Evolutionary conservation across 768 basidiomycete species (phyloP).

Genomic region (Psilocybe cyanescens): DNA sequence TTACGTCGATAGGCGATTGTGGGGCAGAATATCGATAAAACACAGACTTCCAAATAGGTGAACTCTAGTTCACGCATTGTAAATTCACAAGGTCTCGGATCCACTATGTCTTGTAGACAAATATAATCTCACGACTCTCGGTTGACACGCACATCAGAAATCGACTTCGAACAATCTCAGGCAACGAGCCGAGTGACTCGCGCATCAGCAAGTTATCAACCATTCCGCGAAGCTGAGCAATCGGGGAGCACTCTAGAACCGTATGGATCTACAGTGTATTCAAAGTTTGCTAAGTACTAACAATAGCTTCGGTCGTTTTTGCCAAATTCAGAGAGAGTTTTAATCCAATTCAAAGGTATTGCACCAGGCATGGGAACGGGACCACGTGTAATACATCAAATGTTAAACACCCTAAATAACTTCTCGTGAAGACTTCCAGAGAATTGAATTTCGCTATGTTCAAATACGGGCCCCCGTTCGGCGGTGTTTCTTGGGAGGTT

Average conservation of each 20-base stretch:
- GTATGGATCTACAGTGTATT: neutral
- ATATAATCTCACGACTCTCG: neutral
- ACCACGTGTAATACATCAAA: neutral
- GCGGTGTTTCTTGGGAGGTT: no score
- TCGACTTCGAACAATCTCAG: neutral
- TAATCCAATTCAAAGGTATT: neutral
- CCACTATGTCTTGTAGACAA: neutral
- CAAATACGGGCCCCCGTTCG: no score
- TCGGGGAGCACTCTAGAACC: neutral
- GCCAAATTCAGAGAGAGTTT: neutral
- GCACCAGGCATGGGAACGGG: neutral
- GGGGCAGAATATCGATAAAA: constrained; percentile 78
- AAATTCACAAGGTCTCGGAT: neutral
- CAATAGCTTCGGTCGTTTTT: neutral
- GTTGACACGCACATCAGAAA: neutral
- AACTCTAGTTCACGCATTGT: neutral
- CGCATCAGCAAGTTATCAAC: neutral
- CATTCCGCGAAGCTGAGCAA: constrained; percentile 5
- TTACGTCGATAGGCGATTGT: constrained; percentile 78
- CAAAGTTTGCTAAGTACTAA: neutral
- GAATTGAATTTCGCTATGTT: no score
- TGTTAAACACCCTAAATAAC: neutral
- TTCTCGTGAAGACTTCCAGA: neutral
- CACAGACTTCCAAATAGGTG: neutral
- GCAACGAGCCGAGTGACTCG: neutral